Evolutionary conservation across 352 stramenopile genomes (phyloP).

Genomic region (Pythium brassicae): DNA sequence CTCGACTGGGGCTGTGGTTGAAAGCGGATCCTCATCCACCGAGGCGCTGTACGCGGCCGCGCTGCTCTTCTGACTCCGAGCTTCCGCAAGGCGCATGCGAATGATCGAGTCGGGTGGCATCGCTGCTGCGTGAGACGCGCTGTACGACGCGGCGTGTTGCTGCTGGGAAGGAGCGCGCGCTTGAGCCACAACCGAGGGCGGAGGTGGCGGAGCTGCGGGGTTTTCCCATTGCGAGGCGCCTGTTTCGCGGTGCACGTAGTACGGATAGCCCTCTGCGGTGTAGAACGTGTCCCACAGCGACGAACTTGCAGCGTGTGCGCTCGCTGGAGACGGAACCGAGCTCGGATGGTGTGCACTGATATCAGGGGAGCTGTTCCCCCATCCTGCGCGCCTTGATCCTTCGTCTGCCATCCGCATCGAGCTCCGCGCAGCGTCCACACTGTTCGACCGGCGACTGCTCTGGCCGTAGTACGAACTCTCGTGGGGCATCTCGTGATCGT

Average conservation of each 20-base stretch:
- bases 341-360: not conserved
- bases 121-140: not conserved
- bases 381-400: not conserved
- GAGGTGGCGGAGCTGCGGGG: conserved; percentile 14
- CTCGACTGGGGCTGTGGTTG: not conserved
- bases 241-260: conserved; percentile 70
- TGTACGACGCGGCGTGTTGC: not conserved
- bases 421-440: conserved; percentile 1
- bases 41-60: not conserved
- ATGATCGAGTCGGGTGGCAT: conserved; percentile 40
- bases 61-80: conserved; percentile 19
- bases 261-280: conserved; percentile 67
- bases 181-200: not conserved
- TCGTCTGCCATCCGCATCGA: not conserved
- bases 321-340: not conserved
- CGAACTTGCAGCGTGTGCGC: not conserved
- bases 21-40: not conserved
- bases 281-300: conserved; percentile 64
- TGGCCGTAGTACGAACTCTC: not conserved
- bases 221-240: conserved; percentile 77
- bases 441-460: not conserved
- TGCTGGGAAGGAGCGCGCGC: not conserved
- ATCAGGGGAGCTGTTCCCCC: not conserved
- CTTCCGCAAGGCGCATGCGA: conserved; percentile 38
- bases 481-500: not conserved